phyloP scores from a whole-genome alignment of 495 filamentous ascomycete genomes.

The Penicillium longicatenatum region DNA sequence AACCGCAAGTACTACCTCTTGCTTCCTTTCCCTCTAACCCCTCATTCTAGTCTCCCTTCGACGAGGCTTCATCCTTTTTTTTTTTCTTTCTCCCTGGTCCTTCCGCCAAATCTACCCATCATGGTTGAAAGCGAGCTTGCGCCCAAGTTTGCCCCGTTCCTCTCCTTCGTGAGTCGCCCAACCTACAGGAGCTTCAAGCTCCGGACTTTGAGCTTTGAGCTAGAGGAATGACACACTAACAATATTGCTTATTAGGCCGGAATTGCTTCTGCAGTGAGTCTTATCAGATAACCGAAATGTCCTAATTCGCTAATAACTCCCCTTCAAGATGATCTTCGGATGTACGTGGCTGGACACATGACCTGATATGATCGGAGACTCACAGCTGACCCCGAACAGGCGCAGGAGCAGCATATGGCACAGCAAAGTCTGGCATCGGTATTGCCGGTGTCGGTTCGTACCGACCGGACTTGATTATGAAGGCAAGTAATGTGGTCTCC shows the following conservation, averaged over 20 bases:
- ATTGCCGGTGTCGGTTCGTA: constrained; percentile 94
- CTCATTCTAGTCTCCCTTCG: constrained; percentile 7
- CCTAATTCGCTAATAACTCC: constrained; percentile 15
- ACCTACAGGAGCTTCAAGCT: constrained; percentile 15
- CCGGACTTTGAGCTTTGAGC: constrained; percentile 19
- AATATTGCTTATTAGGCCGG: constrained; percentile 59
- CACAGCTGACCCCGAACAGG: constrained; percentile 52
- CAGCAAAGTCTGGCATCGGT: constrained; percentile 94
- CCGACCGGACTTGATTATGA: constrained; percentile 96
- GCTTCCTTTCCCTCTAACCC: not conserved
- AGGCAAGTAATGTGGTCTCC: constrained; percentile 53
- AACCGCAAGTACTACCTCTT: not conserved
- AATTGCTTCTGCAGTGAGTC: constrained; percentile 89
- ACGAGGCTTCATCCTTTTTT: constrained; percentile 8
- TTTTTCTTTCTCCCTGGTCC: not conserved
- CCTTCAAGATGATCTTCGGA: constrained; percentile 77
- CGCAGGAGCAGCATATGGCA: constrained; percentile 94
- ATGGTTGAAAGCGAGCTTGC: constrained; percentile 72
- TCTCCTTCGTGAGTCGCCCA: constrained; percentile 80
- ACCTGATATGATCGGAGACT: constrained; percentile 4
- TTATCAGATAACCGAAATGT: constrained; percentile 22
- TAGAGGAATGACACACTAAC: constrained; percentile 37
- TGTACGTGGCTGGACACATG: constrained; percentile 57
- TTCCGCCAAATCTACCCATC: constrained; percentile 21
- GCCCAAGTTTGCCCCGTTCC: constrained; percentile 94